Evolutionary conservation across 2,329 filamentous ascomycete species (phyloP), one percentile per base, ranked within the genome.

Genomic region (Endoconidiophora polonica): DNA sequence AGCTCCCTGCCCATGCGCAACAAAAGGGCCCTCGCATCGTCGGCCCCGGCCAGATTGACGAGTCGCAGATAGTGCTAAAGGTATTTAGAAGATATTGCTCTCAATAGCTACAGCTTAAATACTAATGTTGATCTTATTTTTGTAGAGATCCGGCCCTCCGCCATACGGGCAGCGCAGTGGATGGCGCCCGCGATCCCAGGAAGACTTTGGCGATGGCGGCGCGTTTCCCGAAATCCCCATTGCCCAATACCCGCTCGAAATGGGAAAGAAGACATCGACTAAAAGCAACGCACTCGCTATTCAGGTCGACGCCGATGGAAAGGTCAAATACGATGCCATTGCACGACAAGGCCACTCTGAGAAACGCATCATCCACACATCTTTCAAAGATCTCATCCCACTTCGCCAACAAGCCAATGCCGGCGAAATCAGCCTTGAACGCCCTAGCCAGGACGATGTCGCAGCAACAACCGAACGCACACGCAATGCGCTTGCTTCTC

Each of bases 291-390:
- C 91, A 50, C 74, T 98, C 44, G 82, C 87, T n/a, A 74, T 96
- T 29, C 85, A 94, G 62, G 87, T 96, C 36, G 87, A 96, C 61
- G 78, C 74, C 0, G 83, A 94, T 56, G 91, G 91, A 42, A 94
- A 93, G 62, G 84, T 95, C 55, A 93, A 94, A 65, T 98, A 95
- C 68, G 87, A 94, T 63, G 87, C 88, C 49, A 94, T 98, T 60
- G 90, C 90, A 47, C 76, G 82, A 59, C 83, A 90, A 60, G 91
- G 91, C 12, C 91, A 98, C 63, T 74, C 74, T 61, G 86, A 87
- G 18, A 79, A 77, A 54, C 76, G 88, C 46, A 84, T 95, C 56
- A 81, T 98, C 9, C 91, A 98, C 64, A 81, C 91, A 18, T 94
- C 85, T 6, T 98, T 98, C 70, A 95, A 94, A 63, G 91, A 96